Conservation (phyloP, 129 eudicot species). For the Pulicaria dysenterica region DNA sequence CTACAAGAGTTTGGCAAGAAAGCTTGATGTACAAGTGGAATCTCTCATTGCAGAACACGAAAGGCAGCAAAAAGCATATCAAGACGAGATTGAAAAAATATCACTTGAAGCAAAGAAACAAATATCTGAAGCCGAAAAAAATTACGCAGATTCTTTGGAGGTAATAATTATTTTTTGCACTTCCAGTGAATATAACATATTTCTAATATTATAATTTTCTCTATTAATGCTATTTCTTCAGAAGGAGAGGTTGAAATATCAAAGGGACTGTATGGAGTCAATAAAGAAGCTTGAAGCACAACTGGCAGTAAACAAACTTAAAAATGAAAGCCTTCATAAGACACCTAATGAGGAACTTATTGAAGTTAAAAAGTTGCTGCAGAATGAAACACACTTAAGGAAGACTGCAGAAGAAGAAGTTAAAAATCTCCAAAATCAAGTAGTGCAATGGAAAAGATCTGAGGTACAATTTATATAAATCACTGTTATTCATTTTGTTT, state of each 20-base stretch:
- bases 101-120: conserved; percentile 67
- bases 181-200: background rate
- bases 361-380: conserved; percentile 61
- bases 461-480: conserved; percentile 53
- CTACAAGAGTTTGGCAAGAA: conserved; percentile 93
- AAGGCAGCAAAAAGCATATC: conserved; percentile 74
- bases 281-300: conserved; percentile 73
- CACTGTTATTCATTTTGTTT: background rate
- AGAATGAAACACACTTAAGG: conserved; percentile 58
- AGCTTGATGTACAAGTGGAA: conserved; percentile 87
- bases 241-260: conserved; percentile 71
- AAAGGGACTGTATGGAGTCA: conserved; percentile 61
- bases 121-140: conserved; percentile 65
- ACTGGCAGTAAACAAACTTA: conserved; percentile 43
- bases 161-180: conserved; percentile 38
- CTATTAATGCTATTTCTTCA: conserved; percentile 18
- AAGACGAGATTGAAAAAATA: conserved; percentile 65
- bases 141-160: conserved; percentile 71
- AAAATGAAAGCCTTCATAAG: conserved; percentile 42
- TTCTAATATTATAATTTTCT: background rate
- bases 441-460: conserved; percentile 56
- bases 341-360: conserved; percentile 51
- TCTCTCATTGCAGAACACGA: conserved; percentile 84
- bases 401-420: conserved; percentile 77
- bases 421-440: conserved; percentile 55